phyloP scores from a whole-genome alignment of 805 yeast genomes.

The Lipomyces orientalis region DNA sequence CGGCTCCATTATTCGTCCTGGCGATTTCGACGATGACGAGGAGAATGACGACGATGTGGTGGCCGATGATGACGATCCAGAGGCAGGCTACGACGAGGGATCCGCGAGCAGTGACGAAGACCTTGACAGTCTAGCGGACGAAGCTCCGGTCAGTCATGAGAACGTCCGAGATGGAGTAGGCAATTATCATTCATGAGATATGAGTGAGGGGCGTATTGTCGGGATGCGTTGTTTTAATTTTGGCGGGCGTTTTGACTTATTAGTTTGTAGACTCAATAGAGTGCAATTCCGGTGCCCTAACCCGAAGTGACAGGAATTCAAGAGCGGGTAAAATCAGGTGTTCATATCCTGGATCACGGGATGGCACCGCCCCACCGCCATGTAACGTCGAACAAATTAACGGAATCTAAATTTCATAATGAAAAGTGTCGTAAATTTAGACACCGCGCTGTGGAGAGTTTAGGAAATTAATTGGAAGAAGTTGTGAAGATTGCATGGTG shows the following conservation, averaged over 20 bases:
- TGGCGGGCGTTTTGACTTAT: neutral
- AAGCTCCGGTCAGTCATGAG: neutral
- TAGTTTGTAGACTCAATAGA: neutral
- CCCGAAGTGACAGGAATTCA: neutral
- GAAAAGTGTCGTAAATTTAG: neutral
- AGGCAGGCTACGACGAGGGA: neutral
- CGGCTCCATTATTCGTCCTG: constrained; percentile 22
- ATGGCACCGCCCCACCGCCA: neutral
- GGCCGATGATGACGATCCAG: constrained; percentile 26
- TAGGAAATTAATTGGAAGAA: neutral
- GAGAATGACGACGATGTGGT: constrained; percentile 32
- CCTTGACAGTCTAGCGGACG: constrained; percentile 24
- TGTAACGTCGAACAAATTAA: neutral
- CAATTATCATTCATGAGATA: neutral
- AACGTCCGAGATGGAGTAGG: neutral
- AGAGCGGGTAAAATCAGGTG: too few species aligned
- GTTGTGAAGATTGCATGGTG: neutral
- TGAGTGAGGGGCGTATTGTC: neutral
- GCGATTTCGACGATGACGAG: constrained; percentile 28
- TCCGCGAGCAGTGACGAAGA: constrained; percentile 21
- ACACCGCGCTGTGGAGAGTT: neutral
- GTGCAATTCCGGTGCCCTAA: too few species aligned
- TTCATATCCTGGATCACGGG: neutral
- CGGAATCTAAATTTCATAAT: neutral
- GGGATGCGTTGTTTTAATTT: neutral